Evolutionary conservation across 176 grass and related monocot genomes (phyloP), one percentile per base, ranked within the genome.

Genomic region (Zea luxurians): DNA sequence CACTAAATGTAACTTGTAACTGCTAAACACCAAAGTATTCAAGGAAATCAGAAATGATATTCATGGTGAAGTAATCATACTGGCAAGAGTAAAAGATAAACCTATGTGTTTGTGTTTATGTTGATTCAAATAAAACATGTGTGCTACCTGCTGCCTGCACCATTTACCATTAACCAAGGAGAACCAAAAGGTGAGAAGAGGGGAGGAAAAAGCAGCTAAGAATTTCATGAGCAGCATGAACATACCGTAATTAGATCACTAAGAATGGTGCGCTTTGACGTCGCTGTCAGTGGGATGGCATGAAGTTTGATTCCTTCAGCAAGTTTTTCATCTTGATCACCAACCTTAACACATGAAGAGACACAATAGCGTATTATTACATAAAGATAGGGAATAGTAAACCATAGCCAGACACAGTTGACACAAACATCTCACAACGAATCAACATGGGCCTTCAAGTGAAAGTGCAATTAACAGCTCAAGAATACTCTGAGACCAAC

Each of bases 221-320:
- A 46, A 53, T 27, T 27, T 27, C 27, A 27, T 27, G n/a, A 55
- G 16, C 59, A 61, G 48, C 41, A 81, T 61, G 82, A 66, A 76
- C 88, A 83, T 93, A 99, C 96, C 72, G 92, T 99, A 58, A 99
- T 87, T 73, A 95, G 70, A 73, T 99, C 96, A 79, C 90, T 99
- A 45, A 99, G 90, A 60, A 99, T 71, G 18, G 96, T 99, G 27
- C 90, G 86, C 81, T 99, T 99, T 61, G 92, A 93, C 35, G 96
- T 99, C 8, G 78, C 34, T 46, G 96, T 93, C 64, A 87, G 78
- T 59, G 92, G 88, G 55, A 99, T 88, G 57, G 96, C 96, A 46
- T 82, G 89, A 20, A 99, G 83, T 93, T 99, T 99, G 77, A 99
- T 99, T 75, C 96, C 96, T 75, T 99, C 96, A 37, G 96, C 92